Percentiles rank a stretch among this genome's conserved stretches.
Evolutionary conservation across 176 grass and related monocot species (phyloP).

Genomic region (Eleusine indica): DNA sequence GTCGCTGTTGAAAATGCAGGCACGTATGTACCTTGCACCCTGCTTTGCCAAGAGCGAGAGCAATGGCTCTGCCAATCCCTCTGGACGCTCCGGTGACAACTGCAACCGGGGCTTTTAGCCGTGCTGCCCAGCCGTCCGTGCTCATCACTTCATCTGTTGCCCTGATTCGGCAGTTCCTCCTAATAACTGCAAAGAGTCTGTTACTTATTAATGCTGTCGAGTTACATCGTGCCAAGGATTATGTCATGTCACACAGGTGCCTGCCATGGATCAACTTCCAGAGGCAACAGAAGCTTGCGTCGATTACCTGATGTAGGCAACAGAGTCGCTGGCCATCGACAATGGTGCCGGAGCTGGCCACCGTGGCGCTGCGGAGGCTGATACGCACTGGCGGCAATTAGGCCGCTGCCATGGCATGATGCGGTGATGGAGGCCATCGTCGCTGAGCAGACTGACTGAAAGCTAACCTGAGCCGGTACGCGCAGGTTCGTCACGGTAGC

Average conservation of each 20-base stretch:
- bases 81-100: slow-evolving; percentile 70
- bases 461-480: background rate
- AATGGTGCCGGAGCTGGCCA: background rate
- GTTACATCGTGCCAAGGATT: too few relatives aligned
- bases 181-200: background rate
- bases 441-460: background rate
- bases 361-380: background rate
- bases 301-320: slow-evolving; percentile 23
- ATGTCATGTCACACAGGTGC: too few relatives aligned
- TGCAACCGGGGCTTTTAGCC: slow-evolving; percentile 38
- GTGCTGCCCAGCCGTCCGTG: slow-evolving; percentile 23
- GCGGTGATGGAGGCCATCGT: slow-evolving; percentile 28
- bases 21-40: slow-evolving; percentile 75
- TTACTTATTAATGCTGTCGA: background rate
- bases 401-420: slow-evolving; percentile 10
- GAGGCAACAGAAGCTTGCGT: background rate
- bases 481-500: background rate
- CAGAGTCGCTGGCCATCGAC: background rate
- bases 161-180: background rate
- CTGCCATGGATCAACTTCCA: too few relatives aligned
- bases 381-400: background rate
- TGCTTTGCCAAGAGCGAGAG: slow-evolving; percentile 70
- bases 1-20: background rate
- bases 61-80: slow-evolving; percentile 83
- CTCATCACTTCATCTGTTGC: background rate